phyloP scores from a whole-genome alignment of 2,329 filamentous ascomycete genomes.

The Cephalotrichum gorgonifer region DNA sequence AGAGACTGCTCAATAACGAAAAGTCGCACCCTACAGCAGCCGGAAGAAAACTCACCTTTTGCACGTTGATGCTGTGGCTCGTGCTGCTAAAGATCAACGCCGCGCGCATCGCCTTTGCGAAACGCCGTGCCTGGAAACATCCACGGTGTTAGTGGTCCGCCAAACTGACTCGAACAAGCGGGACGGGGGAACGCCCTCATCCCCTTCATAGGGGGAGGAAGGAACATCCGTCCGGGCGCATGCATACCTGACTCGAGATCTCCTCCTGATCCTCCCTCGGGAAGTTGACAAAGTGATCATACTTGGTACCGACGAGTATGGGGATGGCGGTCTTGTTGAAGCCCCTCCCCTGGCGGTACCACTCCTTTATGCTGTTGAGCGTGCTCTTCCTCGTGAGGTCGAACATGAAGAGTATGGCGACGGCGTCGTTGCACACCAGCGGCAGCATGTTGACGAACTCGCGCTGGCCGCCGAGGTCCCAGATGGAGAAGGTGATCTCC shows the following conservation, averaged over 20 bases:
- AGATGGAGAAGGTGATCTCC: slow-evolving; percentile 98
- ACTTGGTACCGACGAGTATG: slow-evolving; percentile 94
- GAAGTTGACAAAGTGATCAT: slow-evolving; percentile 99
- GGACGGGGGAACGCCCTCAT: too few species aligned
- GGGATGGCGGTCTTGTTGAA: slow-evolving; percentile 99
- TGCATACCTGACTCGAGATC: slow-evolving; percentile 83
- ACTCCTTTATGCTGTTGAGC: slow-evolving; percentile 98
- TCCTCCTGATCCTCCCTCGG: slow-evolving; percentile 95
- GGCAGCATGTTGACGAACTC: slow-evolving; percentile 99
- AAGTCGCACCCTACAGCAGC: too few species aligned
- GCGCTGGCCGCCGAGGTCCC: slow-evolving; percentile 94
- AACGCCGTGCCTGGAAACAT: slow-evolving; percentile 69
- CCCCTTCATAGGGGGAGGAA: too few species aligned
- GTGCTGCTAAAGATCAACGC: slow-evolving; percentile 98
- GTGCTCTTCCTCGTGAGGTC: slow-evolving; percentile 97
- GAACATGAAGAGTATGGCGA: slow-evolving; percentile 99
- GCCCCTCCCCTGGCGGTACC: slow-evolving; percentile 93
- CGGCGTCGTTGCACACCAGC: slow-evolving; percentile 97
- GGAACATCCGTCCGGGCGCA: too few species aligned
- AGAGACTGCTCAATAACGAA: not conserved
- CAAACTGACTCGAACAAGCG: too few species aligned
- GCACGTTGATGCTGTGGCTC: slow-evolving; percentile 98
- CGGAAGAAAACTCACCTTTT: slow-evolving; percentile 55
- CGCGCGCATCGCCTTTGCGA: slow-evolving; percentile 96
- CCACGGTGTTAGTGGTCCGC: too few species aligned